These are phyloP conservation scores for Lentinus tigrinus DNA, from an alignment of 768 basidiomycete species.

Conservation along the genomic window DNA sequence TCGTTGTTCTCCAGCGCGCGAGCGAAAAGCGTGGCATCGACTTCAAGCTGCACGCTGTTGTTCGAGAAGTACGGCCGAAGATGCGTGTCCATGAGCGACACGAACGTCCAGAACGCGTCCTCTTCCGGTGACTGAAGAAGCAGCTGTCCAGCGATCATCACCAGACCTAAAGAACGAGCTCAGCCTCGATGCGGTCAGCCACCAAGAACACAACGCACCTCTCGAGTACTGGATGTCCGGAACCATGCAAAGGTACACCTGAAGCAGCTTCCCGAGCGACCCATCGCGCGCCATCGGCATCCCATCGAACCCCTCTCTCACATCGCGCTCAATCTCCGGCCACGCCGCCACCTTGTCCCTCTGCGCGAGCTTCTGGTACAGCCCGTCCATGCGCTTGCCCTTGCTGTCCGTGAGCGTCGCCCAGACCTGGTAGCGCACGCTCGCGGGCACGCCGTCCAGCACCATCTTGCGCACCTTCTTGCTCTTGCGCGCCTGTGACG, in stretches of 20 bases:
- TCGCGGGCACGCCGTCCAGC: conserved; percentile 76
- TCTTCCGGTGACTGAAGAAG: conserved; percentile 78
- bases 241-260: conserved; percentile 83
- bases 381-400: conserved; percentile 62
- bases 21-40: conserved; percentile 71
- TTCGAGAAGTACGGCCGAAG: conserved; percentile 76
- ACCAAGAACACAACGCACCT: conserved; percentile 40
- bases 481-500: conserved; percentile 68
- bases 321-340: conserved; percentile 60
- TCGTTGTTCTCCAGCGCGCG: conserved; percentile 69
- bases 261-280: conserved; percentile 49
- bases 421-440: conserved; percentile 85
- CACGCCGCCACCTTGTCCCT: conserved; percentile 50
- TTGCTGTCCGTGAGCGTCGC: conserved; percentile 79
- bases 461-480: conserved; percentile 78
- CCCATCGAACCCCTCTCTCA: conserved; percentile 50
- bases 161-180: conserved; percentile 51
- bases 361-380: conserved; percentile 64
- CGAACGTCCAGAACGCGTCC: conserved; percentile 89
- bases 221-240: conserved; percentile 71
- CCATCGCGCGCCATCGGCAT: conserved; percentile 58
- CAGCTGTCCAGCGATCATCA: conserved; percentile 69
- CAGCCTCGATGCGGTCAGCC: not conserved
- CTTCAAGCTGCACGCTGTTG: conserved; percentile 62
- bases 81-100: conserved; percentile 82